Evolutionary conservation across 768 basidiomycete species (phyloP), one percentile per base, ranked within the genome.

Genomic region (Pholiota microspora): DNA sequence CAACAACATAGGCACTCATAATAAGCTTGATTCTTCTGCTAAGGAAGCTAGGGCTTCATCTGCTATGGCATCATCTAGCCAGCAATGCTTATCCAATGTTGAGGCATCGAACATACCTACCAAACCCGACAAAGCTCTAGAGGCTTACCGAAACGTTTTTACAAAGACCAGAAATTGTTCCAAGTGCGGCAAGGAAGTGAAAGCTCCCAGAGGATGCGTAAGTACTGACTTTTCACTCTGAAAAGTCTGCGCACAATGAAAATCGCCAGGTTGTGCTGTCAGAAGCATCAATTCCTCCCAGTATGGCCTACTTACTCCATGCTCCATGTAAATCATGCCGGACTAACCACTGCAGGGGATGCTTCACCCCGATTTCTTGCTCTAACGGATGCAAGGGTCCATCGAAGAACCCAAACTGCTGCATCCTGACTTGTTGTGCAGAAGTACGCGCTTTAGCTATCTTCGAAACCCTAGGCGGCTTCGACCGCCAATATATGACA

Each of bases 301-400:
- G 63, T 46, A 54, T 76, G 47, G 49, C 58, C 13, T 50, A 58
- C 35, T 65, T 81, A 7, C 70, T 82, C 7, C 81, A 82, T 56
- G 73, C 71, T 0, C 59, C 68, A 2, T 82, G 81, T 64, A 47
- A 62, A 15, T 63, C 69, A 0, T 83, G 81, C 66, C 64, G 67
- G 6, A 75, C 69, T 2, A 74, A 71, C 45, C 73, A 80, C 55
- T 81, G 81, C 63, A 67, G 81, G 49, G 80, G 79, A 8, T 83
- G 81, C 63, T 75, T 78, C 61, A 63, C 60, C 10, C 65, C 70
- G 3, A 34, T 77, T 21, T 32, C 56, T 35, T 83, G 81, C 60
- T 58, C 69, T 5, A 34, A 56, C 10, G 61, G 68, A 1, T 83
- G 81, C 64, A 77, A 73, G 66, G 79, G 79, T 9, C 62, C 59